Percentiles rank a stretch among this genome's conserved stretches.
Conservation (phyloP, 305 asterid genomes). For the Plantago lanceolata region DNA sequence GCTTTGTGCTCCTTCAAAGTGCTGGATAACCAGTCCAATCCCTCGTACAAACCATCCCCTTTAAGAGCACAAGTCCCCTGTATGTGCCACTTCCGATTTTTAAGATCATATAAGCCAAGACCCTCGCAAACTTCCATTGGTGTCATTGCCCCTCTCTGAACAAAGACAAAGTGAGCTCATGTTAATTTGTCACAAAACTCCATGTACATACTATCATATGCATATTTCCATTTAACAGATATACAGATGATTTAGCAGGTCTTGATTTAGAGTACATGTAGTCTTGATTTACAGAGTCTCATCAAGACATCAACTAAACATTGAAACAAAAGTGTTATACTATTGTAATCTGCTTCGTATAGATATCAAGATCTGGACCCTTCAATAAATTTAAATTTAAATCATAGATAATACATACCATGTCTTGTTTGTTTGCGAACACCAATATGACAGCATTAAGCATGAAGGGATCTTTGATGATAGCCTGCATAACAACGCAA, state of each 20-base stretch:
- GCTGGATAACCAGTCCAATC: slow-evolving; percentile 89
- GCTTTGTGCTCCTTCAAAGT: slow-evolving; percentile 82
- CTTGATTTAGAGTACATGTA: too few relatives aligned
- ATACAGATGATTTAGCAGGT: too few relatives aligned
- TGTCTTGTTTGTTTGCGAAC: slow-evolving; percentile 96
- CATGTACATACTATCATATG: background rate
- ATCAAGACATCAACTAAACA: too few relatives aligned
- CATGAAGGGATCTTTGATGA: slow-evolving; percentile 94
- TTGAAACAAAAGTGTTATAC: too few relatives aligned
- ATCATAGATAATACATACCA: slow-evolving; percentile 46
- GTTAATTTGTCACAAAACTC: background rate
- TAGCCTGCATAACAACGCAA: slow-evolving; percentile 50
- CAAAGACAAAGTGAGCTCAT: slow-evolving; percentile 9
- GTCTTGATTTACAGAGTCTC: too few relatives aligned
- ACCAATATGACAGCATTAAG: slow-evolving; percentile 89
- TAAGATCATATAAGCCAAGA: slow-evolving; percentile 85
- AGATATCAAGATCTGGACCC: too few relatives aligned
- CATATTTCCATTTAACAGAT: background rate
- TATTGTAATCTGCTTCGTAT: too few relatives aligned
- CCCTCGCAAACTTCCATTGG: slow-evolving; percentile 95
- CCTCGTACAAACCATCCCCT: slow-evolving; percentile 60
- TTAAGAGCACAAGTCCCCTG: slow-evolving; percentile 63
- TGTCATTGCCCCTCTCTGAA: slow-evolving; percentile 94
- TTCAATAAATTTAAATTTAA: background rate
- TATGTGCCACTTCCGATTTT: slow-evolving; percentile 82